These are phyloP conservation scores for Penicillium nordicum DNA, from an alignment of 2,329 filamentous ascomycete species.

Conservation along the genomic window DNA sequence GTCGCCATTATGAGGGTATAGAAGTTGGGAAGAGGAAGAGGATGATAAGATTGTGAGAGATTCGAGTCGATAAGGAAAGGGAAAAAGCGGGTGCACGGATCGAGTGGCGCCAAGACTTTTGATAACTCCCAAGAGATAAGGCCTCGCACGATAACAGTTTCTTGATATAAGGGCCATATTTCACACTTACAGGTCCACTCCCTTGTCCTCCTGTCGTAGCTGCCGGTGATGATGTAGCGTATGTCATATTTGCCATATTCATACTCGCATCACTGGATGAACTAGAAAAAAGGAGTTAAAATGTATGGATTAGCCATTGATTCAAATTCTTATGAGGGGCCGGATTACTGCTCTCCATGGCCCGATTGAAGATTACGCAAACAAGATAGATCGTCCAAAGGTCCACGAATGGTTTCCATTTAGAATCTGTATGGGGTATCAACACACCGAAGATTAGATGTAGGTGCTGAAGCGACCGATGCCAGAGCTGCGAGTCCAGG, in stretches of 20 bases:
- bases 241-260: slow-evolving; percentile 59
- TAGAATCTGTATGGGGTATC: not conserved
- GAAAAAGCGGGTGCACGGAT: slow-evolving; percentile 32
- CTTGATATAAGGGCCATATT: slow-evolving; percentile 2
- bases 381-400: not conserved
- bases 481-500: slow-evolving; percentile 60
- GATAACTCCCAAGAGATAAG: slow-evolving; percentile 24
- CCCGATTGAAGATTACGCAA: not conserved
- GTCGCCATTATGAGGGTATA: slow-evolving; percentile 40
- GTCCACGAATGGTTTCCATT: not conserved
- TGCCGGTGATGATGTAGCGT: slow-evolving; percentile 62
- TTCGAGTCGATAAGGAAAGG: slow-evolving; percentile 49
- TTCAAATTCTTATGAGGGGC: slow-evolving; percentile 11
- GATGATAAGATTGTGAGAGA: slow-evolving; percentile 45
- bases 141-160: slow-evolving; percentile 19
- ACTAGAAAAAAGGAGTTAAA: slow-evolving; percentile 15
- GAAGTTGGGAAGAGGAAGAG: slow-evolving; percentile 20
- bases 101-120: slow-evolving; percentile 37
- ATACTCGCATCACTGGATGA: slow-evolving; percentile 46
- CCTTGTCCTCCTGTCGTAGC: slow-evolving; percentile 63
- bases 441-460: slow-evolving; percentile 52
- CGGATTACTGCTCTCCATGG: not conserved
- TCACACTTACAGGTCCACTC: slow-evolving; percentile 42
- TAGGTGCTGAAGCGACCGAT: slow-evolving; percentile 53
- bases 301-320: slow-evolving; percentile 21